Evolutionary conservation across 768 basidiomycete species (phyloP).

Genomic region (Rhizopogon roseolus): DNA sequence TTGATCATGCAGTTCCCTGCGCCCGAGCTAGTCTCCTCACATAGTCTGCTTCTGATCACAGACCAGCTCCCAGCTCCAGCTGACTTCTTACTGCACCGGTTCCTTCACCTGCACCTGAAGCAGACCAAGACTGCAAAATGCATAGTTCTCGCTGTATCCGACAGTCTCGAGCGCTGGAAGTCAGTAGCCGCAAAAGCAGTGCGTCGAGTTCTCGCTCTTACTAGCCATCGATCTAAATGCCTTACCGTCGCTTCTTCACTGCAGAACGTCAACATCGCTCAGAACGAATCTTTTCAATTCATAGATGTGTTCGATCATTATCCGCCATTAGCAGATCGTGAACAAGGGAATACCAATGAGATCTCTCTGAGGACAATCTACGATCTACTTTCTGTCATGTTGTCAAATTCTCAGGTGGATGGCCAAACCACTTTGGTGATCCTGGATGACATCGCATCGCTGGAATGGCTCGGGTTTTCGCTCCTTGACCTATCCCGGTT

Average conservation of each 20-base stretch:
- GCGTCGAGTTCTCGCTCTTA: conserved; percentile 18
- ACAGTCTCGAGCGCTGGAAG: conserved; percentile 56
- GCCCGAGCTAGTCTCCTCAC: conserved; percentile 43
- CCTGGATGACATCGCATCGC: conserved; percentile 62
- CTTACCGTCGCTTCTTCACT: not conserved
- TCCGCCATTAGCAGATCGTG: conserved; percentile 10
- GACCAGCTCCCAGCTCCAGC: conserved; percentile 69
- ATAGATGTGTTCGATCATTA: conserved; percentile 46
- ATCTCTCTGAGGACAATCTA: conserved; percentile 28
- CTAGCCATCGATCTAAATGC: not conserved
- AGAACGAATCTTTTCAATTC: conserved; percentile 42
- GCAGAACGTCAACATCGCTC: conserved; percentile 30
- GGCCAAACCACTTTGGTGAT: conserved; percentile 42
- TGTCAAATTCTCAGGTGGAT: conserved; percentile 11
- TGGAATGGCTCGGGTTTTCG: conserved; percentile 70
- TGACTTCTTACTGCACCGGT: conserved; percentile 64
- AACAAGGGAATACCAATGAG: conserved; percentile 7
- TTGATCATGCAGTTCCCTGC: conserved; percentile 44
- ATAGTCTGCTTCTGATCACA: conserved; percentile 56
- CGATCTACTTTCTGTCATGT: conserved; percentile 28
- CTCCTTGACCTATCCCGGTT: conserved; percentile 50
- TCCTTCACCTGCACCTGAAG: conserved; percentile 51
- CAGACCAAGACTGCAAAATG: conserved; percentile 27
- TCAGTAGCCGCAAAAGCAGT: conserved; percentile 62
- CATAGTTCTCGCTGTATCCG: conserved; percentile 55